Conservation (phyloP, 805 yeast species). For the Pichia pseudocactophila region DNA sequence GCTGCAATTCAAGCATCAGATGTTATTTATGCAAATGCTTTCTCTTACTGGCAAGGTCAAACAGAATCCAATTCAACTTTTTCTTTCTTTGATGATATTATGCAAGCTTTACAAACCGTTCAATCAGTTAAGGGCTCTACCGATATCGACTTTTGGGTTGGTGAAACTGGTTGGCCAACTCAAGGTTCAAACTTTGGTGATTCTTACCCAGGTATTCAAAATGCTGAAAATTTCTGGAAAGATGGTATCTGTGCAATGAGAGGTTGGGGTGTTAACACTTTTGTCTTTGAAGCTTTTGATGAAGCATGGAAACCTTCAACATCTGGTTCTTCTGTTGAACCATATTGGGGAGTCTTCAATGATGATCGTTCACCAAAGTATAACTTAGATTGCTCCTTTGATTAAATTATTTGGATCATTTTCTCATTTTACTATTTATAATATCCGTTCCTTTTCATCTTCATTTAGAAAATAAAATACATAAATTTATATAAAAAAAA, state of each 20-base stretch:
- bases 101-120: conserved; percentile 90
- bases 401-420: neutral
- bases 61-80: conserved; percentile 70
- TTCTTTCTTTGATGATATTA: conserved; percentile 92
- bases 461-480: too few relatives aligned
- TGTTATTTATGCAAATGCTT: conserved; percentile 85
- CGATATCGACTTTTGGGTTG: conserved; percentile 86
- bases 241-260: conserved; percentile 87
- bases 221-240: conserved; percentile 79
- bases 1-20: conserved; percentile 78
- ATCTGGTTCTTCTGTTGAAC: conserved; percentile 81
- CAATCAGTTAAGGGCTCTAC: conserved; percentile 83
- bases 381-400: conserved; percentile 37
- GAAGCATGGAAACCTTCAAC: conserved; percentile 95
- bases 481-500: too few relatives aligned
- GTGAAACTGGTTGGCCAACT: conserved; percentile 98
- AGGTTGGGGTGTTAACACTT: conserved; percentile 92
- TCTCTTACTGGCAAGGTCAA: conserved; percentile 99
- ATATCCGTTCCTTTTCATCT: neutral
- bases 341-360: conserved; percentile 90
- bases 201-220: conserved; percentile 59
- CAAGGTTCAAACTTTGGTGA: conserved; percentile 64
- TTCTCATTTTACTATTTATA: neutral
- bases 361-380: conserved; percentile 38
- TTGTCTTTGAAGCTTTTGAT: conserved; percentile 90